These are phyloP conservation scores for Leccinum angustisporum DNA, from an alignment of 1,284 basidiomycete genomes.

Conservation along the genomic window DNA sequence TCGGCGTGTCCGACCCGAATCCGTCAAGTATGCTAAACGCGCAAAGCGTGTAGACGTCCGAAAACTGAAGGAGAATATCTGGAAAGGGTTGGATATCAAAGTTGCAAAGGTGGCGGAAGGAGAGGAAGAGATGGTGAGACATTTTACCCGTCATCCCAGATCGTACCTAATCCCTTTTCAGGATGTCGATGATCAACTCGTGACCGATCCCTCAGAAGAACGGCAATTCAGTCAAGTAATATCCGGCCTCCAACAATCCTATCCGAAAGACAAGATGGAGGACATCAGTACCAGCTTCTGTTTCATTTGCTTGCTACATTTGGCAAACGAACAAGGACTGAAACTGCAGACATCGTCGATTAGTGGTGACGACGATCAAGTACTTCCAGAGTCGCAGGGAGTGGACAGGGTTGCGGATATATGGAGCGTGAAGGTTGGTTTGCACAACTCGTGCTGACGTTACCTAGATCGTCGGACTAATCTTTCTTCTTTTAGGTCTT, in stretches of 20 bases:
- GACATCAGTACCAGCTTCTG: conserved; percentile 99
- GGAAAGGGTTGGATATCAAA: conserved; percentile 86
- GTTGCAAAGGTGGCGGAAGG: conserved; percentile 44
- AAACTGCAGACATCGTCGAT: conserved; percentile 58
- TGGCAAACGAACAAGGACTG: conserved; percentile 94
- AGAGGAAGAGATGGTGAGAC: conserved; percentile 54
- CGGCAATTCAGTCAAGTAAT: conserved; percentile 86
- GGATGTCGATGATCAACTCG: conserved; percentile 53
- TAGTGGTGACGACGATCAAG: conserved; percentile 31
- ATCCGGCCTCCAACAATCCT: conserved; percentile 74
- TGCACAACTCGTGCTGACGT: not conserved
- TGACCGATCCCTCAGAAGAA: conserved; percentile 64
- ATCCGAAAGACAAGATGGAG: conserved; percentile 92
- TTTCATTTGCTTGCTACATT: conserved; percentile 95
- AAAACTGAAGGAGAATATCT: conserved; percentile 97
- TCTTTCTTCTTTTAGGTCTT: conserved; percentile 51
- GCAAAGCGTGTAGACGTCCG: conserved; percentile 97
- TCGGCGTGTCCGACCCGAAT: conserved; percentile 81
- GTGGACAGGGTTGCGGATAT: conserved; percentile 61
- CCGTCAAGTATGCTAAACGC: conserved; percentile 93
- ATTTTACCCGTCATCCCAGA: conserved; percentile 15
- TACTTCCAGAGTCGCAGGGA: conserved; percentile 28
- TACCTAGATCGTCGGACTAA: not conserved
- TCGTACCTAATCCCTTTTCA: conserved; percentile 27
- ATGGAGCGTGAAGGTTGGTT: conserved; percentile 71